Base-by-base conservation (phyloP, 2,329 filamentous ascomycete genomes). In the Penicillium sp. region DNA sequence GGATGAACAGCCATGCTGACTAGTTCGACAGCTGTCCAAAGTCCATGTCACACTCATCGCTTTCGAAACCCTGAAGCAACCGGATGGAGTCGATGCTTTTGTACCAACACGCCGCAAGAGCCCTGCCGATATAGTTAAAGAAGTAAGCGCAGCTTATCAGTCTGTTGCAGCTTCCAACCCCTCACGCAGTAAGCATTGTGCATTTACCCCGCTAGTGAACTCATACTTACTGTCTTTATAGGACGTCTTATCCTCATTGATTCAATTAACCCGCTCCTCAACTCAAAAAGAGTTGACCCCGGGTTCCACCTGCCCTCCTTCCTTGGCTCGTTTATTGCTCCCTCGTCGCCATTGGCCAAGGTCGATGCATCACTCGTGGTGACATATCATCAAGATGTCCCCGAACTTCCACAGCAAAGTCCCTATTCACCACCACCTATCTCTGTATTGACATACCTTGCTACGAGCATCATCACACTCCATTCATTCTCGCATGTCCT, bases 311-410 rank as follows among this genome's bases (percentile, higher is more conserved):
- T 91, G 10, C 84, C 86, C 15, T 78, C 81, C 56, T 92, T 91
- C 70, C 86, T 94, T 50, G 89, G 87, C 25, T 85, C 84, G 56
- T 81, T 88, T 57, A 83, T 91, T 65, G 81, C 82, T 3, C 88
- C 90, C 8, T 48, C 66, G 19, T 66, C 61, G 29, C 60, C 68
- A 8, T 50, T 69, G 38, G 59, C 67, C 6, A 74, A 73, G 48
- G 61, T 68, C 12, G 75, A 76, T 29, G 84, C 87, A 36, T 92
- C 90, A 6, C 81, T 97, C 42, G 79, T 97, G 7, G 88, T 87
- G 43, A 84, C 89, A 58, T 96, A 96, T 74, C 94, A 97, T 78
- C 80, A 83, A 52, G 93, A 97, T 75, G 82, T 93, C 4, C 89
- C 91, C 1, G 74, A 86, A 53, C 74, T 71, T 5, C 63, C 72